Percentiles rank a stretch among this genome's conserved stretches.
These are phyloP conservation scores for Hypseocharis bilobata DNA, from an alignment of 441 rosid species.

Conservation along the genomic window DNA sequence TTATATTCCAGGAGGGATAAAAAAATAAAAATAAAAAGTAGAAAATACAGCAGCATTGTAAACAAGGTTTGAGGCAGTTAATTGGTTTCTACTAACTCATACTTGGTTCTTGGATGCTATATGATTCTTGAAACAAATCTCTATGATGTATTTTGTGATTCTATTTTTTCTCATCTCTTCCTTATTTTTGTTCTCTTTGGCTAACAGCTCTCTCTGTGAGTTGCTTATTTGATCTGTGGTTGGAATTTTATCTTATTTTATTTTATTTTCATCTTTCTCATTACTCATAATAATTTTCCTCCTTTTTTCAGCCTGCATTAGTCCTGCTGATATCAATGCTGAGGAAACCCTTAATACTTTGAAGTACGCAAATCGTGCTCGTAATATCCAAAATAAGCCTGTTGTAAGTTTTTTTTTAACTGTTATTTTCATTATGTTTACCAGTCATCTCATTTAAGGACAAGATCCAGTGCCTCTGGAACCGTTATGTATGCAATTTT, in stretches of 20 bases:
- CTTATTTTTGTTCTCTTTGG: background rate
- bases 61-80: background rate
- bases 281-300: constrained; percentile 6
- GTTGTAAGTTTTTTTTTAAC: constrained; percentile 53
- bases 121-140: background rate
- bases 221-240: background rate
- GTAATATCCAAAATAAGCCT: constrained; percentile 92
- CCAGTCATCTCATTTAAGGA: background rate
- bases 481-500: constrained; percentile 3
- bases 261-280: background rate
- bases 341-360: constrained; percentile 97
- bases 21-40: background rate
- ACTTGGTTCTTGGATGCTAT: background rate
- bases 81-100: background rate
- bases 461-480: constrained; percentile 2
- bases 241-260: background rate
- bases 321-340: constrained; percentile 96
- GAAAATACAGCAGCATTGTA: background rate
- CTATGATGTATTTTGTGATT: background rate
- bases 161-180: background rate
- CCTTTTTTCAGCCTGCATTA: constrained; percentile 68
- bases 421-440: constrained; percentile 4
- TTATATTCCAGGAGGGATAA: background rate
- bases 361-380: constrained; percentile 96
- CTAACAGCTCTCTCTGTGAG: background rate